These are phyloP conservation scores for Candida tallmaniae DNA, from an alignment of 805 yeast species.

Conservation along the genomic window DNA sequence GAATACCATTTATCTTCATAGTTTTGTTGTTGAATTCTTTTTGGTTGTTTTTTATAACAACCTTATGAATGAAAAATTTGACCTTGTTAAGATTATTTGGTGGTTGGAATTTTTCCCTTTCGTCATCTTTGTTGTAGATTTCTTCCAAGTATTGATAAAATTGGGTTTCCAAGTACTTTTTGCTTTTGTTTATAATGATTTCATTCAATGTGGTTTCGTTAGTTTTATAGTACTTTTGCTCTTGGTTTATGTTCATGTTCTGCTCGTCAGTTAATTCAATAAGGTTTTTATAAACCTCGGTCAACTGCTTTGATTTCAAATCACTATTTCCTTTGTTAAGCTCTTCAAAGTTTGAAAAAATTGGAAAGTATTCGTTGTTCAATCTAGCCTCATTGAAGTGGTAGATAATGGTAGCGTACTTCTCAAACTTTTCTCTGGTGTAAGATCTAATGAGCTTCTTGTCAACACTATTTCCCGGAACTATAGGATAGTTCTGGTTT, in stretches of 20 bases:
- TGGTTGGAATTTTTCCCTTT: slow-evolving; percentile 41
- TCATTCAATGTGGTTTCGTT: slow-evolving; percentile 26
- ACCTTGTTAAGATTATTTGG: slow-evolving; percentile 66
- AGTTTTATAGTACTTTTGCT: slow-evolving; percentile 29
- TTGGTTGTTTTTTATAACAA: slow-evolving; percentile 29
- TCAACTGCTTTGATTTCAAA: slow-evolving; percentile 62
- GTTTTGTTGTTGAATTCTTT: slow-evolving; percentile 27
- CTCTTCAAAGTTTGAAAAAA: slow-evolving; percentile 57
- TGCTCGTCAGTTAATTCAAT: slow-evolving; percentile 41
- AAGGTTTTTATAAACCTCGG: slow-evolving; percentile 71
- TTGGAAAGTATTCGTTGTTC: slow-evolving; percentile 45
- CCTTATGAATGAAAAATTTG: slow-evolving; percentile 47
- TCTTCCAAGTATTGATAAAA: slow-evolving; percentile 71
- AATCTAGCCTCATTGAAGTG: slow-evolving; percentile 69
- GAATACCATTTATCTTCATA: slow-evolving; percentile 64
- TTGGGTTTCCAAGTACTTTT: slow-evolving; percentile 64
- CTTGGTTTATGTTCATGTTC: slow-evolving; percentile 28
- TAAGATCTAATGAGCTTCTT: slow-evolving; percentile 19
- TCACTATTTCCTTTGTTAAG: slow-evolving; percentile 56
- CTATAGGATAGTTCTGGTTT: background rate
- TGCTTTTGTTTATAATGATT: slow-evolving; percentile 51
- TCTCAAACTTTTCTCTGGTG: slow-evolving; percentile 59
- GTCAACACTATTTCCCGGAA: slow-evolving; percentile 1
- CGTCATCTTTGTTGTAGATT: slow-evolving; percentile 54
- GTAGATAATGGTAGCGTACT: slow-evolving; percentile 67